These are phyloP conservation scores for Cutaneotrichosporon cavernicola DNA, from an alignment of 1,284 basidiomycete species.

Conservation along the genomic window DNA sequence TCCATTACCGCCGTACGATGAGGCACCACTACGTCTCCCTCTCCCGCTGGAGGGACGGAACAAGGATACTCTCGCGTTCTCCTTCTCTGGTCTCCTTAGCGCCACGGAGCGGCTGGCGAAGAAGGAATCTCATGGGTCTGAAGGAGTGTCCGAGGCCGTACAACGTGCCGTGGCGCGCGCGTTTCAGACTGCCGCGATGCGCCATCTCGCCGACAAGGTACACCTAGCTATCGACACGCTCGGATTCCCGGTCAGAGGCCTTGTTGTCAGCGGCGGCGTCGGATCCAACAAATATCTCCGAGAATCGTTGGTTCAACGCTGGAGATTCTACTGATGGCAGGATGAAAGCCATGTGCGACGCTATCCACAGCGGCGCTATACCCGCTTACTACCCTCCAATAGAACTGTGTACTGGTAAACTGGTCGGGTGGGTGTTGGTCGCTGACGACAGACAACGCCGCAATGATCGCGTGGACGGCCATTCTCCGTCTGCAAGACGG, in stretches of 20 bases:
- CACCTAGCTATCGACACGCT: slow-evolving; percentile 59
- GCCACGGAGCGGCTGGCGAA: slow-evolving; percentile 52
- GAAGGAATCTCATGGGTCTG: background rate
- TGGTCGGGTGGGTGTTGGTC: background rate
- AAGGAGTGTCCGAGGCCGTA: slow-evolving; percentile 17
- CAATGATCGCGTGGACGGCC: slow-evolving; percentile 89
- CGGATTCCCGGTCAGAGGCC: slow-evolving; percentile 54
- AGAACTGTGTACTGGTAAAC: slow-evolving; percentile 72
- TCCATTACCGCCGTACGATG: slow-evolving; percentile 32
- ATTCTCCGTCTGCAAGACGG: slow-evolving; percentile 71
- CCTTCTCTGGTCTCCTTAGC: slow-evolving; percentile 71
- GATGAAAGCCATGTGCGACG: slow-evolving; percentile 29
- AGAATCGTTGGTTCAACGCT: slow-evolving; percentile 56
- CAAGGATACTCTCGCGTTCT: slow-evolving; percentile 60
- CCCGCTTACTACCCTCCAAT: slow-evolving; percentile 65
- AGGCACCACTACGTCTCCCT: slow-evolving; percentile 55
- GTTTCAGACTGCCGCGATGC: slow-evolving; percentile 71
- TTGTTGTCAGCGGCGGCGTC: slow-evolving; percentile 87
- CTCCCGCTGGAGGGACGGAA: slow-evolving; percentile 56
- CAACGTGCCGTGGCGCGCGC: slow-evolving; percentile 59
- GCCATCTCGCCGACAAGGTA: slow-evolving; percentile 74
- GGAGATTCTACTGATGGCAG: slow-evolving; percentile 16
- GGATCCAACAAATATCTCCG: slow-evolving; percentile 76
- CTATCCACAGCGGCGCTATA: slow-evolving; percentile 3
- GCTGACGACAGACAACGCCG: slow-evolving; percentile 73